Evolutionary conservation across 305 asterid species (phyloP), one percentile per base, ranked within the genome.

Genomic region (Stenogyne calaminthoides): DNA sequence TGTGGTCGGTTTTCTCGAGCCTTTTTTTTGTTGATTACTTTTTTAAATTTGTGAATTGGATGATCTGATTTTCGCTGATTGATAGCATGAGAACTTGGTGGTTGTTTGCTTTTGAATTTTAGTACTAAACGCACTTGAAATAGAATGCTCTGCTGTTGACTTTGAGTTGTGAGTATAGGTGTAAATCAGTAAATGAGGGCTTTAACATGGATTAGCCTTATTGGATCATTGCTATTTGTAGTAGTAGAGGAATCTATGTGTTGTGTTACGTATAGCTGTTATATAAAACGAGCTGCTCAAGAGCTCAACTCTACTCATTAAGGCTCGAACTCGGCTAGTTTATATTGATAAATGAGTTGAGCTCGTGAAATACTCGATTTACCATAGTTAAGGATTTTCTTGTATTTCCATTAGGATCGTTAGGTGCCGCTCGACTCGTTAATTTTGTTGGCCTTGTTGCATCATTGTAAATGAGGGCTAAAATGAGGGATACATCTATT

Each of bases 1-100:
- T 57, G 74, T 92, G 97, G 99, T 94, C 59, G 25, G 93, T 80
- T 18, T 62, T 65, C 57, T 49, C 16, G 8, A 56, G 20, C 25
- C 25, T 36, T 22, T 57, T 57, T 16, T 1, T 9, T 5, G n/a
- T 5, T 12, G 39, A 20, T 61, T 69, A 3, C 0, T 42, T 34
- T 37, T 63, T 0, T 34, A 51, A 65, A 2, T 44, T 3, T 32
- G 77, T 18, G 16, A 7, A 34, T 32, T 32, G 10, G 39, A 22
- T 36, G 70, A 62, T 39, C 15, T 25, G 57, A 58, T 34, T 60
- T 60, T 58, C 34, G 12, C 1, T 27, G 37, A 25, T 27, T 27
- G 18, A 27, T 19, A 25, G 37, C 58, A n/a, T 2, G 56, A 29
- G 20, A 61, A 29, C 47, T 67, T 59, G 58, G 71, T 55, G 14